phyloP scores from a whole-genome alignment of 2,329 filamentous ascomycete species.

The Fragosphaeria purpurea region DNA sequence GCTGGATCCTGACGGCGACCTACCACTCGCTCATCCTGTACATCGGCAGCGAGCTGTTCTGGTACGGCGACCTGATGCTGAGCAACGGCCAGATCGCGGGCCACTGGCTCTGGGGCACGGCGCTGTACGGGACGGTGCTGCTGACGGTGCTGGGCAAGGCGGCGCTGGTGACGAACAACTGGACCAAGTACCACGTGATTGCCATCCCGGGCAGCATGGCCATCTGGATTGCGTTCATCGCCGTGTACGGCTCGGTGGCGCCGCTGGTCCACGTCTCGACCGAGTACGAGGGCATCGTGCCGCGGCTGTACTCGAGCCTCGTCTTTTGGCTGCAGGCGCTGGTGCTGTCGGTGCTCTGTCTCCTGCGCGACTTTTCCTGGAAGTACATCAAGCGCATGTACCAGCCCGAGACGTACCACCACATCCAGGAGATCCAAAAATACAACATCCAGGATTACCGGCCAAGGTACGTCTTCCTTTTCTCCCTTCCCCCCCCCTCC shows the following conservation, averaged over 20 bases:
- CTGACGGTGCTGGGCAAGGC: constrained; percentile 92
- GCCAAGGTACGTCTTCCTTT: constrained; percentile 56
- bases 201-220: constrained; percentile 89
- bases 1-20: constrained; percentile 89
- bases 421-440: constrained; percentile 99
- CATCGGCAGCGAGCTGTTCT: constrained; percentile 71
- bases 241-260: constrained; percentile 75
- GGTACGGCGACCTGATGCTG: constrained; percentile 68
- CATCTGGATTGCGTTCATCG: constrained; percentile 86
- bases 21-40: constrained; percentile 96
- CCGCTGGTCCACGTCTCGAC: constrained; percentile 71
- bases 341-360: constrained; percentile 68
- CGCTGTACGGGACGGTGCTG: constrained; percentile 89
- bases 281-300: constrained; percentile 79
- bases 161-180: constrained; percentile 88
- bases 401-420: constrained; percentile 87
- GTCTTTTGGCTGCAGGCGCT: constrained; percentile 89
- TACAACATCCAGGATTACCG: constrained; percentile 99
- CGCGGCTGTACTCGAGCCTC: constrained; percentile 67
- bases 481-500: neutral
- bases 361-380: constrained; percentile 85
- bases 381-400: constrained; percentile 99
- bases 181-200: constrained; percentile 96
- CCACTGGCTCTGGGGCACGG: constrained; percentile 96
- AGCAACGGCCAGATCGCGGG: constrained; percentile 72